phyloP scores from a whole-genome alignment of 306 rosid genomes.

The Quillaja saponaria region DNA sequence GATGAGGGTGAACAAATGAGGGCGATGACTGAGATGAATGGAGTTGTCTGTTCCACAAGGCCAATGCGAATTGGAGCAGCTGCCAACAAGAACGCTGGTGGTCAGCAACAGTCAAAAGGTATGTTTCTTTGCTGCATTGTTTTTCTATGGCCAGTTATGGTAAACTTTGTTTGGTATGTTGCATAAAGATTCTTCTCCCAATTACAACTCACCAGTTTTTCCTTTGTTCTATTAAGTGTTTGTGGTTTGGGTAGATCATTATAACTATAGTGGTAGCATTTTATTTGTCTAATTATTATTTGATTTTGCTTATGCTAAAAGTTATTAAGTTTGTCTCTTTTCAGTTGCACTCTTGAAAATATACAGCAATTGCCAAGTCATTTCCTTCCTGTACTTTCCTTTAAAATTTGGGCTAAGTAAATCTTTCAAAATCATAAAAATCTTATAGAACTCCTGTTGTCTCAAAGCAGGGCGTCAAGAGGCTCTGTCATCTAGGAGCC shows the following conservation, averaged over 20 bases:
- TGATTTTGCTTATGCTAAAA: slow-evolving; percentile 25
- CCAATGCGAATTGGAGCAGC: slow-evolving; percentile 99
- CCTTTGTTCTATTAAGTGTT: not conserved
- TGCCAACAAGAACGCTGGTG: slow-evolving; percentile 67
- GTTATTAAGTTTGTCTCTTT: slow-evolving; percentile 36
- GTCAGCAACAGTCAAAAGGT: slow-evolving; percentile 70
- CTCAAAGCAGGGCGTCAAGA: slow-evolving; percentile 97
- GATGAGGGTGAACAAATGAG: slow-evolving; percentile 82
- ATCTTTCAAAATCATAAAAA: slow-evolving; percentile 47
- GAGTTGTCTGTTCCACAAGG: slow-evolving; percentile 78
- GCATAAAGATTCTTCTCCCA: not conserved
- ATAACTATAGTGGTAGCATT: not conserved
- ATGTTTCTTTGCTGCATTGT: slow-evolving; percentile 11
- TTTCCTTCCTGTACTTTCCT: slow-evolving; percentile 61
- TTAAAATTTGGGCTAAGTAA: slow-evolving; percentile 60
- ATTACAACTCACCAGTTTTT: not conserved
- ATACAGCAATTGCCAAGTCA: slow-evolving; percentile 45
- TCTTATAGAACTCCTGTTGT: slow-evolving; percentile 86
- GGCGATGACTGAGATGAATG: slow-evolving; percentile 97
- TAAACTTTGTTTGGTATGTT: slow-evolving; percentile 6
- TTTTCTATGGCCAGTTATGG: not conserved
- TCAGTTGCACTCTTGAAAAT: slow-evolving; percentile 55
- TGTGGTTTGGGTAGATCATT: slow-evolving; percentile 1
- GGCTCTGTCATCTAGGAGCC: slow-evolving; percentile 96
- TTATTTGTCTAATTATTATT: slow-evolving; percentile 9